Evolutionary conservation across 345 rosid genomes (phyloP).

Genomic region (Citrus mangshanensis): DNA sequence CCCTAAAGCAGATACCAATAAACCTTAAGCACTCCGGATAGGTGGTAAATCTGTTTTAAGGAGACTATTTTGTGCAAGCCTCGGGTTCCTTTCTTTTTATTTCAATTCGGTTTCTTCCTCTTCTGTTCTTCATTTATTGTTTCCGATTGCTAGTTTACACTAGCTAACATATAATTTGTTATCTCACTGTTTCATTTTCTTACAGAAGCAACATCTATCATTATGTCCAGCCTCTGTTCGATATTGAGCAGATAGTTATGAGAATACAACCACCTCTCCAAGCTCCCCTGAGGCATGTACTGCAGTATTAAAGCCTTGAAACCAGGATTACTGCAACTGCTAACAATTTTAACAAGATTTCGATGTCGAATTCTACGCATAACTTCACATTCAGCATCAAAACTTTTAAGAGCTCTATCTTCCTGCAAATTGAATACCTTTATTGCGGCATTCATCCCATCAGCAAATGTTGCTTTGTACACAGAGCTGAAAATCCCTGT

Average conservation of each 20-base stretch:
- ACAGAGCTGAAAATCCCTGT: slow-evolving; percentile 4
- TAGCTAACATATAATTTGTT: too few species aligned
- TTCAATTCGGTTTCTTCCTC: too few species aligned
- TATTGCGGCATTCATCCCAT: neutral
- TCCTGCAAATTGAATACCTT: neutral
- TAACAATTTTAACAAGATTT: neutral
- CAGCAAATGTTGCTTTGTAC: neutral
- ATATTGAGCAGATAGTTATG: neutral
- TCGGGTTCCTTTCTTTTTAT: too few species aligned
- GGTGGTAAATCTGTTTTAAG: too few species aligned
- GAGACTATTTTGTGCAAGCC: too few species aligned
- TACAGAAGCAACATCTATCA: slow-evolving; percentile 10
- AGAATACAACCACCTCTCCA: neutral
- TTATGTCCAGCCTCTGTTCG: neutral
- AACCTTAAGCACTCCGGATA: too few species aligned
- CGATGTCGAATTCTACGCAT: neutral
- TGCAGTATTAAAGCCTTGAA: neutral
- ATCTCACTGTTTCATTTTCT: too few species aligned
- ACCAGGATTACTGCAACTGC: neutral
- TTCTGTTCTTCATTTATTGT: too few species aligned
- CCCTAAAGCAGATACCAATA: too few species aligned
- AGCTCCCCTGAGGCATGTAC: neutral
- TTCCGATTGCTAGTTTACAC: too few species aligned
- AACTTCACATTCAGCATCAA: neutral
- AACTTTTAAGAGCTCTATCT: neutral